Conservation (phyloP, 352 stramenopile species). For the Pythium guiyangense region DNA sequence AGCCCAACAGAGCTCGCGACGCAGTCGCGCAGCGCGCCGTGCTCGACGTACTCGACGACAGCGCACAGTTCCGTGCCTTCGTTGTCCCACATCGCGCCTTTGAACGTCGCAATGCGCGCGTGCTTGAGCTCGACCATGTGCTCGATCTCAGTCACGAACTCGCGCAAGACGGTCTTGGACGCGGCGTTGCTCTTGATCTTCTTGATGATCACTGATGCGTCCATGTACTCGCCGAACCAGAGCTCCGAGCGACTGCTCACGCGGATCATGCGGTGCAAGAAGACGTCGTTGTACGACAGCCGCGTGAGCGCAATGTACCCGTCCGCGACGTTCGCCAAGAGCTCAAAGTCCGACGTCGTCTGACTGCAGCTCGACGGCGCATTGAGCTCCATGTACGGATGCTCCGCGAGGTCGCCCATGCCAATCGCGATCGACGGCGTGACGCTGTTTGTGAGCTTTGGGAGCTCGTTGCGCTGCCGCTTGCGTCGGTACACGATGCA, state of each 20-base stretch:
- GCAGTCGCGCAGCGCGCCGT: conserved; percentile 58
- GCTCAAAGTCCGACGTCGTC: conserved; percentile 70
- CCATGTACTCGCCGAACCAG: conserved; percentile 67
- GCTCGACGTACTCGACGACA: conserved; percentile 65
- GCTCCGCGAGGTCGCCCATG: conserved; percentile 51
- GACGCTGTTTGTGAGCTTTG: conserved; percentile 42
- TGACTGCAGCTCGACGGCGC: conserved; percentile 51
- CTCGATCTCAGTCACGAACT: conserved; percentile 79
- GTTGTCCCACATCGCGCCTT: conserved; percentile 68
- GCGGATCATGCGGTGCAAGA: conserved; percentile 65
- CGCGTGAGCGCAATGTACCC: conserved; percentile 64
- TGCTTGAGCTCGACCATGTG: conserved; percentile 70
- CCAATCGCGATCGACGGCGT: conserved; percentile 48
- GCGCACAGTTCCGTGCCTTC: conserved; percentile 66
- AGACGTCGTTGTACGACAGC: conserved; percentile 69
- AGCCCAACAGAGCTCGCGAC: conserved; percentile 35
- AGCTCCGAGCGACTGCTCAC: conserved; percentile 70
- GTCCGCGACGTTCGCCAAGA: conserved; percentile 58
- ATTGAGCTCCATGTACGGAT: conserved; percentile 54
- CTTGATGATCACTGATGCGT: conserved; percentile 66
- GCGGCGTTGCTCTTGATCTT: conserved; percentile 78
- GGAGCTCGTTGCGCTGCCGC: conserved; percentile 31
- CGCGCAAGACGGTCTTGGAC: conserved; percentile 53
- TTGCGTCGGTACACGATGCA: conserved; percentile 37
- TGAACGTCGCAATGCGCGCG: conserved; percentile 62